Evolutionary conservation across 148 eudicot genomes (phyloP), one percentile per base, ranked within the genome.

Genomic region (Nyssa sinensis): DNA sequence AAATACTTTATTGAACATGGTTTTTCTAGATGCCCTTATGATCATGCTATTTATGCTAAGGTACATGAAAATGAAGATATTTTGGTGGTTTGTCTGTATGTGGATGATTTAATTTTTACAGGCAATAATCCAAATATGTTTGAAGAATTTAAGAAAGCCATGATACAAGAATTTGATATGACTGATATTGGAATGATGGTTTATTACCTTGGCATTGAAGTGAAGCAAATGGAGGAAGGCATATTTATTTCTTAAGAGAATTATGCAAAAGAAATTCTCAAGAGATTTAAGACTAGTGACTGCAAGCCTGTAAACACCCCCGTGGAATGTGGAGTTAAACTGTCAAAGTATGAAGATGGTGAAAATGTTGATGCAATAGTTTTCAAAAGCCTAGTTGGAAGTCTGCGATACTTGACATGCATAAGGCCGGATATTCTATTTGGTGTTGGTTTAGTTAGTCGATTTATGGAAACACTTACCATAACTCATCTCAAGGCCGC

Each of bases 221-320:
- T n/a, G n/a, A 72, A 62, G 41, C 44, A 23, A 69, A 35, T 35
- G 39, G 7, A 35, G 3, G 39, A 13, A 37, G 73, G n/a, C 2
- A 69, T 49, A 3, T 69, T 69, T 19, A 69, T 51, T 1, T 53
- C 35, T 0, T 11, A 69, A 8, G 17, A 69, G 21, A 4, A 13
- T 5, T 51, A 37, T 67, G 57, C 29, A 4, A 6, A 10, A 23
- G 14, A 67, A 27, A 39, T 39, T n/a, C 57, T 39, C 16, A 69
- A 29, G 61, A 49, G 51, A 41, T 69, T 69, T n/a, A 49, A 49
- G 2, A 69, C n/a, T n/a, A n/a, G n/a, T n/a, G n/a, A n/a, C n/a
- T n/a, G n/a, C n/a, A n/a, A n/a, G n/a, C n/a, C n/a, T 69, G 62
- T 4, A 28, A 49, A 27, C 61, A 49, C 27, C 21, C 73, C 62